A percentile compares a stretch with the other conserved stretches of the same genome.
These are phyloP conservation scores for Globisporangium megalacanthum DNA, from an alignment of 352 stramenopile genomes.

Conservation along the genomic window DNA sequence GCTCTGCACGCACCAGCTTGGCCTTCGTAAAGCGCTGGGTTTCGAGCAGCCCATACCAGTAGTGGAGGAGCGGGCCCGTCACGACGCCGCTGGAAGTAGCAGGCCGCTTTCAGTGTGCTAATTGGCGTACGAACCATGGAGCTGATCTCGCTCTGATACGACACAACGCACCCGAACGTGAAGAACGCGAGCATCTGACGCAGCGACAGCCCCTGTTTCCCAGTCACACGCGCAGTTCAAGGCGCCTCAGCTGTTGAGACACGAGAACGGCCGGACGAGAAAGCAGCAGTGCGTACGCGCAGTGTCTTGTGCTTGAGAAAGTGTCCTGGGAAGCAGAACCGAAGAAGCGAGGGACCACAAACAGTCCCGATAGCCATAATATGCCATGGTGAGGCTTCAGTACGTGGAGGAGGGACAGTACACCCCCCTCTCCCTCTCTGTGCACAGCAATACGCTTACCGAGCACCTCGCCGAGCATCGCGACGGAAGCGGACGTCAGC, in stretches of 20 bases:
- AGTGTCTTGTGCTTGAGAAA: constrained; percentile 67
- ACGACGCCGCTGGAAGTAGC: constrained; percentile 29
- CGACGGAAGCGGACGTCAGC: constrained; percentile 53
- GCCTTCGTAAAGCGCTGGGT: constrained; percentile 52
- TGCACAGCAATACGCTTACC: constrained; percentile 18
- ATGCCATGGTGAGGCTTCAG: too few relatives aligned
- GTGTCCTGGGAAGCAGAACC: constrained; percentile 30
- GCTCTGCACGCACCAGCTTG: constrained; percentile 38
- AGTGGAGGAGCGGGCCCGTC: constrained; percentile 58
- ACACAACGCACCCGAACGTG: constrained; percentile 38
- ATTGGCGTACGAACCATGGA: not conserved
- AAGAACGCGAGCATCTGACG: constrained; percentile 72
- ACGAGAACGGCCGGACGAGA: not conserved
- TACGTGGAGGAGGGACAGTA: not conserved
- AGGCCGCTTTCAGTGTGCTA: not conserved
- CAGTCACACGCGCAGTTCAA: too few relatives aligned
- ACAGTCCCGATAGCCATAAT: too few relatives aligned
- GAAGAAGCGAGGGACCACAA: not conserved
- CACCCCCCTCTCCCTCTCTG: not conserved
- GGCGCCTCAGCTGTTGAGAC: not conserved
- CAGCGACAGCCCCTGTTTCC: constrained; percentile 40
- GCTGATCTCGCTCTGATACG: too few relatives aligned
- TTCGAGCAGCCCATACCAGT: constrained; percentile 68
- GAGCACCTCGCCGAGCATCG: constrained; percentile 59
- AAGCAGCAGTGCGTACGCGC: constrained; percentile 21